Conservation (phyloP, 78 protist genomes). For the Carpediemonas membranifera region DNA sequence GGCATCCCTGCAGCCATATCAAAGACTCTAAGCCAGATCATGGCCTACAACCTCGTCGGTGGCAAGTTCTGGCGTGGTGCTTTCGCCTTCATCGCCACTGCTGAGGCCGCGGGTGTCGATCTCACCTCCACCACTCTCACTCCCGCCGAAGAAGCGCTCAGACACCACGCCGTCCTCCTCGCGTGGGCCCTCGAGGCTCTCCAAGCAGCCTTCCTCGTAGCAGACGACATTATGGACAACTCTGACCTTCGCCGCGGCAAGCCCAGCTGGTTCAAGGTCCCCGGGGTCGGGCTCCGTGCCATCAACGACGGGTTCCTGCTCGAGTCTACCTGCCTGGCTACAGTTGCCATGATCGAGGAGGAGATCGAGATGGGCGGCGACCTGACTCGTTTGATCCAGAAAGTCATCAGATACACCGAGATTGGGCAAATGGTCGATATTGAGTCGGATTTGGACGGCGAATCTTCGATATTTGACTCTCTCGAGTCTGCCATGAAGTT, state of each 20-base stretch:
- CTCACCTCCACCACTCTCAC: too few species aligned
- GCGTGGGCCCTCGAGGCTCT: constrained; percentile 20
- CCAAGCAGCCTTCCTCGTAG: constrained; percentile 84
- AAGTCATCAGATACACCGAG: constrained; percentile 68
- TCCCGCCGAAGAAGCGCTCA: too few species aligned
- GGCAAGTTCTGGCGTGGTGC: not conserved
- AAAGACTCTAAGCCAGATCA: too few species aligned
- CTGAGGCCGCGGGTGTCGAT: too few species aligned
- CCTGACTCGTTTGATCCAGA: not conserved
- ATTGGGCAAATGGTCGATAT: constrained; percentile 84
- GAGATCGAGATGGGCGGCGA: not conserved
- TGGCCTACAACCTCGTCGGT: not conserved
- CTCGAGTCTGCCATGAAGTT: not conserved
- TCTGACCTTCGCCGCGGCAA: constrained; percentile 79
- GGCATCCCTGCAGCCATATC: too few species aligned
- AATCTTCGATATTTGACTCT: not conserved
- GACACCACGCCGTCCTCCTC: too few species aligned
- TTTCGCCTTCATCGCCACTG: too few species aligned
- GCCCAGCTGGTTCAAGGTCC: constrained; percentile 44
- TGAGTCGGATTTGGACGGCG: constrained; percentile 49
- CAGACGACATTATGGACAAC: constrained; percentile 94
- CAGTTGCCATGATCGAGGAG: not conserved
- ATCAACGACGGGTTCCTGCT: constrained; percentile 67
- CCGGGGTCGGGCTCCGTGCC: constrained; percentile 63
- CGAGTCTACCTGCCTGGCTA: not conserved